Base-by-base conservation (phyloP, 495 filamentous ascomycete species). In the Penicillium parvum region DNA sequence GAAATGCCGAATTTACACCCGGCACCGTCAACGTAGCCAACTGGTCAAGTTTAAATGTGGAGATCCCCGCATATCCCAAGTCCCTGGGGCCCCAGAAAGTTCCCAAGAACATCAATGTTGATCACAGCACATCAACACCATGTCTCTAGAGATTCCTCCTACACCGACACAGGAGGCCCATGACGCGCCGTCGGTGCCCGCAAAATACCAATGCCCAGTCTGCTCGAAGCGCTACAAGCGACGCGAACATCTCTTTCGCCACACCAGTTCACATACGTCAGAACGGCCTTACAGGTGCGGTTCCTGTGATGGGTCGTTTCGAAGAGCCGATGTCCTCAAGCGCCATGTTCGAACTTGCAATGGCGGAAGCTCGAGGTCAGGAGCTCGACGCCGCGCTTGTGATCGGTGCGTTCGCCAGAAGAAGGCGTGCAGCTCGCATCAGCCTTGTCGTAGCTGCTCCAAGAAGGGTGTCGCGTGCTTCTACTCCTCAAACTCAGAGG, bases 351-450 rank as follows among this genome's bases (percentile, higher is more conserved):
- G 47, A 15, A 55, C 43, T 6, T 55, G 52, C 27, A 42, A 38
- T 21, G 47, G 51, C 7, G 39, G 37, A 11, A 22, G 8, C 10
- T 43, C 43, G 4, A 47, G 48, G 32, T 35, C 35, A 11, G 37
- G 28, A 3, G 37, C 33, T 8, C 29, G 43, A 27, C 40, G 44
- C 34, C 43, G 55, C 3, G 52, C 47, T 10, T 58, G 55, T 33
- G 52, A 58, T 40, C 48, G 55, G 1, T 58, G 55, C 19, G 48
- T 49, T 4, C 55, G 48, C 5, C 55, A 55, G 42, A 58, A 58
- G 25, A 58, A 58, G 21, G 47, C 52, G 8, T 58, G 55, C 22
- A 55, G 47, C 28, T 44, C 44, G 16, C 43, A 45, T 22, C 47
- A 55, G 26, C 55, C 55, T 10, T 58, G 55, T 16, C 44, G 45